Conservation (phyloP, 78 protist species). For the Bigelowiella natans region DNA sequence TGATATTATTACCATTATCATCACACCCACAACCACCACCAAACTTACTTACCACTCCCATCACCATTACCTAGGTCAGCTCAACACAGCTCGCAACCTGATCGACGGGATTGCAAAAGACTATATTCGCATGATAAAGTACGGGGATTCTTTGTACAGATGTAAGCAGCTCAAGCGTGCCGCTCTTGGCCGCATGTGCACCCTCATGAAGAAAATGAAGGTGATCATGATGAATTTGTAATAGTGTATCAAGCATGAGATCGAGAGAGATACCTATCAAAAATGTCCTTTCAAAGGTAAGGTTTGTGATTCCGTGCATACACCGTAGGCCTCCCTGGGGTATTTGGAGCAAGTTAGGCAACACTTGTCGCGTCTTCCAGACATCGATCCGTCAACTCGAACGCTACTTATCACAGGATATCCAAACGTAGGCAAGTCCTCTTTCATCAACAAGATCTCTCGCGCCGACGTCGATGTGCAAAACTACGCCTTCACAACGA, state of each 20-base stretch:
- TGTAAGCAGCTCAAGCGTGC: conserved; percentile 99
- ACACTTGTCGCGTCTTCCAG: conserved; percentile 94
- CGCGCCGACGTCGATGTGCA: conserved; percentile 99
- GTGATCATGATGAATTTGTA: no score
- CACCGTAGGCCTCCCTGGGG: conserved; percentile 45
- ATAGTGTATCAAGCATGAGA: no score
- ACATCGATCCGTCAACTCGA: conserved; percentile 95
- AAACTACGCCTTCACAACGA: conserved; percentile 99
- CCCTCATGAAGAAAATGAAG: conserved; percentile 61
- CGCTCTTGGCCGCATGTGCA: conserved; percentile 98
- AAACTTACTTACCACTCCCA: no score
- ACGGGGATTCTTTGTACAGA: conserved; percentile 79
- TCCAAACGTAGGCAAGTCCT: conserved; percentile 98
- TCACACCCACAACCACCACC: no score
- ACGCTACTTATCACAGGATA: conserved; percentile 81
- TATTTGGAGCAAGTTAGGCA: conserved; percentile 98
- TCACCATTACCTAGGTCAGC: no score
- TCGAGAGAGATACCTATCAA: no score
- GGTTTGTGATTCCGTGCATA: no score
- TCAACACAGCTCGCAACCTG: not conserved
- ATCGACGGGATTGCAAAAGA: conserved; percentile 74
- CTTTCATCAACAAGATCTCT: conserved; percentile 88
- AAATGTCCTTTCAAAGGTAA: no score
- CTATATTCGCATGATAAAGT: conserved; percentile 87
- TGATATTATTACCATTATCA: no score